A percentile compares a stretch with the other conserved stretches of the same genome.
phyloP scores from a whole-genome alignment of 2,329 filamentous ascomycete genomes.

The Xylariaceae sp. region DNA sequence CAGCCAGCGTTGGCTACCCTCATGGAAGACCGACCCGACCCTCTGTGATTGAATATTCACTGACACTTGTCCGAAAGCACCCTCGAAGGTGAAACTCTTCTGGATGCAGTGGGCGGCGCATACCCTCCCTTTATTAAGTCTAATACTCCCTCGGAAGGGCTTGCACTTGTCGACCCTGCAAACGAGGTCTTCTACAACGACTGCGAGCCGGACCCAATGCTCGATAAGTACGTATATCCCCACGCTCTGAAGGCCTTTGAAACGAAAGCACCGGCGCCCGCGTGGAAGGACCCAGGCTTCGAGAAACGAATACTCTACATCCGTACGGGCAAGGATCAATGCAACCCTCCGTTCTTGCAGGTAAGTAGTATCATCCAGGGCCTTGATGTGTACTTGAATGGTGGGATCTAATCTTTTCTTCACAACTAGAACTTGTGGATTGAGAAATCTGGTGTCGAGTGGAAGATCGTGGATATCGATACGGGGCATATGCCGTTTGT shows the following conservation, averaged over 20 bases:
- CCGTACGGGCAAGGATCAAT: neutral
- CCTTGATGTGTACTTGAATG: neutral
- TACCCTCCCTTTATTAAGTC: constrained; percentile 7
- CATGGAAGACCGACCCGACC: too few species aligned
- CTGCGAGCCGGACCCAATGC: constrained; percentile 1
- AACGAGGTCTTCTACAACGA: constrained; percentile 14
- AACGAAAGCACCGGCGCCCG: constrained; percentile 11
- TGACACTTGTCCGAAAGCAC: constrained; percentile 1
- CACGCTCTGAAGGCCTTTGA: constrained; percentile 14
- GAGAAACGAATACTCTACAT: neutral
- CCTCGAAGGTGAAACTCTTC: constrained; percentile 6
- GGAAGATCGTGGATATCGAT: constrained; percentile 24
- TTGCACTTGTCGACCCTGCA: constrained; percentile 8
- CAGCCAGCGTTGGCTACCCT: too few species aligned
- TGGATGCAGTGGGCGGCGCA: constrained; percentile 2
- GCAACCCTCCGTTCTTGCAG: neutral
- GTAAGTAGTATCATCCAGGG: too few species aligned
- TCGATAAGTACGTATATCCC: constrained; percentile 4
- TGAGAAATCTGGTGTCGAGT: constrained; percentile 21
- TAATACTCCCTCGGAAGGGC: constrained; percentile 2
- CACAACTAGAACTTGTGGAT: constrained; percentile 19
- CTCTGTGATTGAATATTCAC: neutral
- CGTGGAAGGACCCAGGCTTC: constrained; percentile 6
- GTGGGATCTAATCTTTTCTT: neutral
- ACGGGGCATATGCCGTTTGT: constrained; percentile 27